A percentile compares a stretch with the other conserved stretches of the same genome.
These are phyloP conservation scores for Aspergillus sclerotiicarbonarius DNA, from an alignment of 495 filamentous ascomycete genomes.

Conservation along the genomic window DNA sequence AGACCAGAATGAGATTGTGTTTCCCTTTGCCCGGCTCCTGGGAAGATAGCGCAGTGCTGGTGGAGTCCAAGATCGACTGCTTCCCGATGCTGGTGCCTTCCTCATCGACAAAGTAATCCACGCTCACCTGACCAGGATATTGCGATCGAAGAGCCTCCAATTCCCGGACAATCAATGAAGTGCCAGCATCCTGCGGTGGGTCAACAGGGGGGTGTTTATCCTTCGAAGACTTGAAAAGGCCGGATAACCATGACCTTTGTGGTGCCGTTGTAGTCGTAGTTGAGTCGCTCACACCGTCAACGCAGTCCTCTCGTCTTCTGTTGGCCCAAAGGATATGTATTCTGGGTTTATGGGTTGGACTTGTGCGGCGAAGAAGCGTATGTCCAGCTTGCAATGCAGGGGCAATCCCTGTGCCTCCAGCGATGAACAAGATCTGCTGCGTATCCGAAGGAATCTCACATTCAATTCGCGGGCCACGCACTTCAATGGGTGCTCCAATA, in stretches of 20 bases:
- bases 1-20: slow-evolving; percentile 69
- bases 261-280: slow-evolving; percentile 8
- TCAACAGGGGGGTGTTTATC: background rate
- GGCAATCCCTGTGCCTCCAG: slow-evolving; percentile 91
- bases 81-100: slow-evolving; percentile 63
- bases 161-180: slow-evolving; percentile 56
- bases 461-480: slow-evolving; percentile 77
- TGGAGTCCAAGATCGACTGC: slow-evolving; percentile 41
- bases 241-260: slow-evolving; percentile 33
- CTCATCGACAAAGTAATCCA: slow-evolving; percentile 78
- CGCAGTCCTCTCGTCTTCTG: slow-evolving; percentile 56
- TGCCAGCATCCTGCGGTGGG: background rate
- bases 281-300: slow-evolving; percentile 42
- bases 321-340: slow-evolving; percentile 72
- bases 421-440: slow-evolving; percentile 72
- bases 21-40: slow-evolving; percentile 22
- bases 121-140: slow-evolving; percentile 54
- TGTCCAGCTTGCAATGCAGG: slow-evolving; percentile 79
- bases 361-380: slow-evolving; percentile 46
- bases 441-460: slow-evolving; percentile 56
- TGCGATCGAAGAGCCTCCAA: slow-evolving; percentile 56
- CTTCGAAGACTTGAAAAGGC: slow-evolving; percentile 24
- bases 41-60: slow-evolving; percentile 21
- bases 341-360: slow-evolving; percentile 25
- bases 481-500: slow-evolving; percentile 60